These are phyloP conservation scores for Neoscytalidium dimidiatum DNA, from an alignment of 2,329 filamentous ascomycete species.

Conservation along the genomic window DNA sequence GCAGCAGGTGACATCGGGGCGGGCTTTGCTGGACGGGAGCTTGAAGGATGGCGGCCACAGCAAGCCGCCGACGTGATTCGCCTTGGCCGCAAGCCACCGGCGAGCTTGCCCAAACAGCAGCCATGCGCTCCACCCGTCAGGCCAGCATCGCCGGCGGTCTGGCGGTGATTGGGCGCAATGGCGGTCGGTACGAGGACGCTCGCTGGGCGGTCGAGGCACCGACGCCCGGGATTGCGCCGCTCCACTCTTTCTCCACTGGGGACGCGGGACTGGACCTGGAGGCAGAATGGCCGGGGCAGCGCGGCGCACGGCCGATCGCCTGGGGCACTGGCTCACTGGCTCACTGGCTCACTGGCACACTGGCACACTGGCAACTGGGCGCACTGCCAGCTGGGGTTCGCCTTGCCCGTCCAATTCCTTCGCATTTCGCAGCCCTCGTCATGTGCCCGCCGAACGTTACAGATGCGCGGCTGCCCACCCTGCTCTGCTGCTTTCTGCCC, in stretches of 20 bases:
- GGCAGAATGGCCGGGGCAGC: background rate
- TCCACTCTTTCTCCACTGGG: slow-evolving; percentile 14
- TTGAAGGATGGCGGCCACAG: background rate
- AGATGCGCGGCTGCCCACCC: background rate
- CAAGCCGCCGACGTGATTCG: slow-evolving; percentile 5
- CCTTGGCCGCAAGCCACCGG: slow-evolving; percentile 9
- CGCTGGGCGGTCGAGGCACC: background rate
- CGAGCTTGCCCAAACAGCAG: slow-evolving; percentile 4
- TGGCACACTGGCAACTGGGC: no score
- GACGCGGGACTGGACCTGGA: background rate
- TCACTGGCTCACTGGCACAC: no score
- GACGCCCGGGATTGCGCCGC: background rate
- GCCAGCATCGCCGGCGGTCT: background rate
- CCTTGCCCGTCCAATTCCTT: slow-evolving; percentile 2
- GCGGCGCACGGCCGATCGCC: background rate
- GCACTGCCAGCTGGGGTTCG: background rate
- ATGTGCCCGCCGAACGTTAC: slow-evolving; percentile 6
- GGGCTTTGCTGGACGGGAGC: background rate
- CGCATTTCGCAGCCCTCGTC: slow-evolving; percentile 5
- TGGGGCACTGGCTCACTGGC: slow-evolving; percentile 7
- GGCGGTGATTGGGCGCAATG: background rate
- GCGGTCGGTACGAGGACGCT: background rate
- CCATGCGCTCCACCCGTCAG: background rate
- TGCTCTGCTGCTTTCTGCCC: background rate
- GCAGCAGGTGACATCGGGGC: slow-evolving; percentile 2